Conservation (phyloP, 768 basidiomycete species). For the Galerina marginata region DNA sequence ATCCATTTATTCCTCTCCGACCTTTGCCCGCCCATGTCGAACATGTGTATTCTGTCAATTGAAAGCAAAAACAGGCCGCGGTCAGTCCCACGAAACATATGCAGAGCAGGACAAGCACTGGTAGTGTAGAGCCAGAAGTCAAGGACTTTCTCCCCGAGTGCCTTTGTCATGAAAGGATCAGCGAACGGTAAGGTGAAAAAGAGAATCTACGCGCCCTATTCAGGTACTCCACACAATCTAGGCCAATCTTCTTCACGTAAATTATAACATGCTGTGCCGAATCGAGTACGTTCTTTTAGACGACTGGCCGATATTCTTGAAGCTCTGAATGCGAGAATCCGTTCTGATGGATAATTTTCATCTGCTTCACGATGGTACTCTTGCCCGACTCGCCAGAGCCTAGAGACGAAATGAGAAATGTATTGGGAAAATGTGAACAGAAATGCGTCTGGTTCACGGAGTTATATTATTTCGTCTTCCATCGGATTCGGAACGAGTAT, state of each 20-base stretch:
- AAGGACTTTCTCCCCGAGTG: slow-evolving; percentile 63
- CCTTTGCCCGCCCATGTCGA: slow-evolving; percentile 81
- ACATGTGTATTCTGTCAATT: slow-evolving; percentile 61
- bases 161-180: slow-evolving; percentile 16
- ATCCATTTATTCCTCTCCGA: slow-evolving; percentile 86
- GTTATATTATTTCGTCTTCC: no score
- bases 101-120: slow-evolving; percentile 11
- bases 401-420: slow-evolving; percentile 31
- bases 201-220: slow-evolving; percentile 56
- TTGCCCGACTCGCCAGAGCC: slow-evolving; percentile 97
- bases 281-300: slow-evolving; percentile 89
- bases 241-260: slow-evolving; percentile 85
- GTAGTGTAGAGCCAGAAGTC: slow-evolving; percentile 59
- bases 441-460: no score
- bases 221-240: slow-evolving; percentile 70
- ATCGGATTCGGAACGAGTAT: no score
- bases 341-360: slow-evolving; percentile 97
- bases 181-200: slow-evolving; percentile 8
- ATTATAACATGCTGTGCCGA: slow-evolving; percentile 85
- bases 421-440: no score
- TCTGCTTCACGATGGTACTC: slow-evolving; percentile 96
- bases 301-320: slow-evolving; percentile 72
- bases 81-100: neutral
- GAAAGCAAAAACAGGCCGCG: neutral
- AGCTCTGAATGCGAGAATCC: slow-evolving; percentile 86